Evolutionary conservation across 1,284 basidiomycete genomes (phyloP).

Genomic region (Mixia osmundae): DNA sequence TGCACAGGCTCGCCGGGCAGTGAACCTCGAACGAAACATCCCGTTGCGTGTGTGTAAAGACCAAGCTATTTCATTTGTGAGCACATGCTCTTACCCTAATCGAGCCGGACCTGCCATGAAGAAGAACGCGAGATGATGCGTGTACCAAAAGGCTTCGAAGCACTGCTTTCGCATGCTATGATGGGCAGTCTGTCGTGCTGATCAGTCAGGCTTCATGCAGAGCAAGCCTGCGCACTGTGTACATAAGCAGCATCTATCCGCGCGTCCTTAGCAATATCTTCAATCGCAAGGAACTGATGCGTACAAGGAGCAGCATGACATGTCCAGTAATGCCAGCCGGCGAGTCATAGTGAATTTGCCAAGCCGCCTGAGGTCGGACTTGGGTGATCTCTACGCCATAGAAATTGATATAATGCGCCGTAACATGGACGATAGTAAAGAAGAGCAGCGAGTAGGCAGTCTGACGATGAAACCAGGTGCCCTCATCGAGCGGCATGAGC

Average conservation of each 20-base stretch:
- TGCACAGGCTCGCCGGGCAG: slow-evolving; percentile 38
- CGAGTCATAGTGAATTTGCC: slow-evolving; percentile 17
- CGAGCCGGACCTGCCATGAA: slow-evolving; percentile 39
- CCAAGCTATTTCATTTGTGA: slow-evolving; percentile 20
- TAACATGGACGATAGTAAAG: slow-evolving; percentile 45
- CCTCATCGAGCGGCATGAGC: slow-evolving; percentile 61
- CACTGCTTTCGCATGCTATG: slow-evolving; percentile 56
- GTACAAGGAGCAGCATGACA: slow-evolving; percentile 24
- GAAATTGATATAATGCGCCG: slow-evolving; percentile 36
- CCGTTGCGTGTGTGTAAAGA: slow-evolving; percentile 65
- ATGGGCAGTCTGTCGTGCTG: no score
- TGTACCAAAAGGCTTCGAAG: slow-evolving; percentile 85
- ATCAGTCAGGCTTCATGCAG: no score
- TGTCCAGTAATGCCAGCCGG: slow-evolving; percentile 43
- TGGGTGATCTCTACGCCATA: slow-evolving; percentile 28
- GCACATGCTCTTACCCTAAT: background rate
- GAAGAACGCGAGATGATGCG: slow-evolving; percentile 72
- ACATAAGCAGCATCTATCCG: slow-evolving; percentile 63
- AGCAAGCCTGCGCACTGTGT: slow-evolving; percentile 10
- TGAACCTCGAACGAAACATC: slow-evolving; percentile 68
- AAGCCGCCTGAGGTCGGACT: slow-evolving; percentile 45
- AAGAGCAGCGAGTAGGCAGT: slow-evolving; percentile 74
- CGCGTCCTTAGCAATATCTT: slow-evolving; percentile 54
- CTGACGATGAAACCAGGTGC: slow-evolving; percentile 49
- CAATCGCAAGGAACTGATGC: background rate